Conservation (phyloP, 2,329 filamentous ascomycete genomes). For the Westerdykella aurantiaca region DNA sequence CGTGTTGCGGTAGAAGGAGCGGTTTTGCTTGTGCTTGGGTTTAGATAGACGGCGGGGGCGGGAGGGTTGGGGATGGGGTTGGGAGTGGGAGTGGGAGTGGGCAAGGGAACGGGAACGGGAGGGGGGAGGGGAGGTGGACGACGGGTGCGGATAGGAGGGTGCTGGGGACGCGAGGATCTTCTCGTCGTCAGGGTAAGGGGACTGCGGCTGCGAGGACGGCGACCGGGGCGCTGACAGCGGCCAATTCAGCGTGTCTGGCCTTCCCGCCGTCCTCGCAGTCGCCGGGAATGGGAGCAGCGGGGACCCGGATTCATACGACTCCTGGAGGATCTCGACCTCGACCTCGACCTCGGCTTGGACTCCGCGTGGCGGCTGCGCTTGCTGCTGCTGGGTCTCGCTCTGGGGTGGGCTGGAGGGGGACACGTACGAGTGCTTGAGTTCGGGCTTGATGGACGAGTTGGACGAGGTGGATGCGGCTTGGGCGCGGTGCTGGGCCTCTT, state of each 20-base stretch:
- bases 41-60: conserved; percentile 1
- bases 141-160: conserved; percentile 3
- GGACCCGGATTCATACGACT: no score
- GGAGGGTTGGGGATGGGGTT: no score
- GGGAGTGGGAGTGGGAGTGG: neutral
- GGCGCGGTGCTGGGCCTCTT: conserved; percentile 34
- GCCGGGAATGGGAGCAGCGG: no score
- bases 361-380: no score
- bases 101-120: conserved; percentile 1
- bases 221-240: no score
- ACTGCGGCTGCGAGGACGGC: neutral
- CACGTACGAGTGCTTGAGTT: conserved; percentile 39
- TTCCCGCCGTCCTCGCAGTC: no score
- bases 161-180: neutral
- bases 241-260: no score
- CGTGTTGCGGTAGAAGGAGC: conserved; percentile 5
- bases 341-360: no score
- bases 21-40: neutral
- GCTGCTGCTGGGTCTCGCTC: neutral
- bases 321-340: no score
- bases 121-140: conserved; percentile 3
- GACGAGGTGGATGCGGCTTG: neutral
- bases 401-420: conserved; percentile 4
- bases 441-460: conserved; percentile 8
- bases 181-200: neutral